Conservation (phyloP, 148 eudicot genomes). For the Arctostaphylos glauca region DNA sequence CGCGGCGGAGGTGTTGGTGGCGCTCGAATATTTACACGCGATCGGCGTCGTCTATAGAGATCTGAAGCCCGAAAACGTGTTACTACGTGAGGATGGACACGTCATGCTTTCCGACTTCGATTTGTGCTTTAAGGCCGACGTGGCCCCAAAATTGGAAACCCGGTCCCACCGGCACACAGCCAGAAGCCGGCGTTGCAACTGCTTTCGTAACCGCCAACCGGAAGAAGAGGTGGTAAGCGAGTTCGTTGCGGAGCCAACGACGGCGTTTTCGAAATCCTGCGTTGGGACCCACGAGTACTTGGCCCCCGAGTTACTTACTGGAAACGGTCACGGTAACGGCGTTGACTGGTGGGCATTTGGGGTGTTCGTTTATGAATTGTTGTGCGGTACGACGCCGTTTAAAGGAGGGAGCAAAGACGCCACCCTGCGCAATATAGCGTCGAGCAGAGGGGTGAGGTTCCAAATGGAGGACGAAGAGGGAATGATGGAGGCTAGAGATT, state of each 20-base stretch:
- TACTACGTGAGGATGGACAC: constrained; percentile 65
- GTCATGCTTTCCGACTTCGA: constrained; percentile 80
- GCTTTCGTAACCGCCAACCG: constrained; percentile 10
- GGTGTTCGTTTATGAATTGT: constrained; percentile 56
- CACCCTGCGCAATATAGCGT: constrained; percentile 66
- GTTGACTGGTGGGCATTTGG: constrained; percentile 98
- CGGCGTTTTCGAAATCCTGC: constrained; percentile 64
- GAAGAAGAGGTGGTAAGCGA: constrained; percentile 27
- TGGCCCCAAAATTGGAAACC: constrained; percentile 39
- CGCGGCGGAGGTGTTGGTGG: constrained; percentile 61
- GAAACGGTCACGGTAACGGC: constrained; percentile 76
- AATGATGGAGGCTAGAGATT: constrained; percentile 42
- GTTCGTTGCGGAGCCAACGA: constrained; percentile 69
- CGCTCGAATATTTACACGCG: constrained; percentile 70
- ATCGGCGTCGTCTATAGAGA: constrained; percentile 70
- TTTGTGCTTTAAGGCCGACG: constrained; percentile 53
- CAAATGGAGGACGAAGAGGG: constrained; percentile 22
- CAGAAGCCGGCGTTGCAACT: background rate
- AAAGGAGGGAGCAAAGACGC: constrained; percentile 64
- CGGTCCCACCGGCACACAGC: background rate
- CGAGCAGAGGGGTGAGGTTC: constrained; percentile 39
- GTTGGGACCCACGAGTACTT: constrained; percentile 91
- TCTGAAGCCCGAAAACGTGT: constrained; percentile 67
- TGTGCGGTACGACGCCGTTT: constrained; percentile 73
- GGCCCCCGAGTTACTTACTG: constrained; percentile 69